These are phyloP conservation scores for Colletotrichum eremochloae DNA, from an alignment of 2,329 filamentous ascomycete species.

Conservation along the genomic window DNA sequence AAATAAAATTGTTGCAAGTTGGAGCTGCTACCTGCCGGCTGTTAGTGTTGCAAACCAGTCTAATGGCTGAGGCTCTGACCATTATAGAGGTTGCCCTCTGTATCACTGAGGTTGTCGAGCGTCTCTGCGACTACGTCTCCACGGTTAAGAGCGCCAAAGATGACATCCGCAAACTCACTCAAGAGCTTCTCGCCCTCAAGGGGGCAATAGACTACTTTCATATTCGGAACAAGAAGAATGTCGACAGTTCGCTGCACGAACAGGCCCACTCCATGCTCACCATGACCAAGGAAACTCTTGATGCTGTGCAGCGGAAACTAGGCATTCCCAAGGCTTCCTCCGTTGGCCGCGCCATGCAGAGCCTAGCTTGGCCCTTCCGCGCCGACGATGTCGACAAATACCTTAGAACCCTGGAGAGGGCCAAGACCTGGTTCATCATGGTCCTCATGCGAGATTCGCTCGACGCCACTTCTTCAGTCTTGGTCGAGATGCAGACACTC, in stretches of 20 bases:
- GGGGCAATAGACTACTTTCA: conserved; percentile 45
- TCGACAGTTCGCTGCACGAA: conserved; percentile 16
- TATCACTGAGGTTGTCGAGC: conserved; percentile 43
- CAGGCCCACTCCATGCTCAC: conserved; percentile 42
- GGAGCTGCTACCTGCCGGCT: neutral
- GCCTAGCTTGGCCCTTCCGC: conserved; percentile 44
- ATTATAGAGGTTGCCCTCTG: conserved; percentile 43
- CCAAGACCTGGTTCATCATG: conserved; percentile 48
- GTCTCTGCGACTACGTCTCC: conserved; percentile 43
- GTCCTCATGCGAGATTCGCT: conserved; percentile 44
- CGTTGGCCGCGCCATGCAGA: conserved; percentile 38
- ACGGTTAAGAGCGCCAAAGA: conserved; percentile 45
- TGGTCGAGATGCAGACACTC: conserved; percentile 44
- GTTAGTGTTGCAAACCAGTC: conserved; percentile 23
- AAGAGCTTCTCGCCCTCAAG: conserved; percentile 46
- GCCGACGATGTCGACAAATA: conserved; percentile 43
- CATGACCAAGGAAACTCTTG: conserved; percentile 45
- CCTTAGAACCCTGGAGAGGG: conserved; percentile 43
- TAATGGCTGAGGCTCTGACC: conserved; percentile 44
- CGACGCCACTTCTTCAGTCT: conserved; percentile 42
- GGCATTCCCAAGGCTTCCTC: conserved; percentile 35
- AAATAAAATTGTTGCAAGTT: neutral
- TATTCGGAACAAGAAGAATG: conserved; percentile 10
- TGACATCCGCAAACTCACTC: conserved; percentile 45
- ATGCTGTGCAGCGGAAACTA: conserved; percentile 42